These are phyloP conservation scores for Boeremia lycopersici DNA, from an alignment of 2,329 filamentous ascomycete genomes.

Conservation along the genomic window DNA sequence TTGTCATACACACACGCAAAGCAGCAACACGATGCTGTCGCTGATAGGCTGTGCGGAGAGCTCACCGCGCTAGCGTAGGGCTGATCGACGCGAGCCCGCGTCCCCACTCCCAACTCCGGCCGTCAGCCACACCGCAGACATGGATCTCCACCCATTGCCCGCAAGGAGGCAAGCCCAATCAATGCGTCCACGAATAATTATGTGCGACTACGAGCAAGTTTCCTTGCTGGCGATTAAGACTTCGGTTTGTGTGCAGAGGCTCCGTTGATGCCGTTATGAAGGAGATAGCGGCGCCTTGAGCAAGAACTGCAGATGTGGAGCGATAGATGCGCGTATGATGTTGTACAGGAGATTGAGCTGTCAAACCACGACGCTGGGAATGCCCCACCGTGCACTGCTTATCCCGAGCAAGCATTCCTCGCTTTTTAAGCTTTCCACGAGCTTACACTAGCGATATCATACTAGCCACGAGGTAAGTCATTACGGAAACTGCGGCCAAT, in stretches of 20 bases:
- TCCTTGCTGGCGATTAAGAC: too few relatives aligned
- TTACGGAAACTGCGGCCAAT: background rate
- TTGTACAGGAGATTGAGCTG: background rate
- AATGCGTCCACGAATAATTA: too few relatives aligned
- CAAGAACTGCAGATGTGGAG: too few relatives aligned
- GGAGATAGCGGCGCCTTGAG: too few relatives aligned
- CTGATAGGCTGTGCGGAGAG: background rate
- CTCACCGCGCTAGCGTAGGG: background rate
- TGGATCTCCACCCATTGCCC: conserved; percentile 7
- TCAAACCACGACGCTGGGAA: background rate
- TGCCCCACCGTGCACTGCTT: background rate
- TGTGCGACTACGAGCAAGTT: too few relatives aligned
- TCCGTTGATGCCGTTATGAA: too few relatives aligned
- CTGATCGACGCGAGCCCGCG: conserved; percentile 3
- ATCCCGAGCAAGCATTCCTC: background rate
- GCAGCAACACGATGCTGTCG: background rate
- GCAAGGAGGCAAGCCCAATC: background rate
- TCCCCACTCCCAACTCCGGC: conserved; percentile 6
- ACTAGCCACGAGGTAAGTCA: background rate
- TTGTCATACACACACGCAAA: background rate
- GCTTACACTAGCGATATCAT: background rate
- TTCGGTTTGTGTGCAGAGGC: too few relatives aligned
- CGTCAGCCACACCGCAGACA: background rate
- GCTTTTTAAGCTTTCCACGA: background rate
- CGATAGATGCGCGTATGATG: background rate